Base-by-base conservation (phyloP, 768 basidiomycete genomes). In the Boletus rubescentipes region DNA sequence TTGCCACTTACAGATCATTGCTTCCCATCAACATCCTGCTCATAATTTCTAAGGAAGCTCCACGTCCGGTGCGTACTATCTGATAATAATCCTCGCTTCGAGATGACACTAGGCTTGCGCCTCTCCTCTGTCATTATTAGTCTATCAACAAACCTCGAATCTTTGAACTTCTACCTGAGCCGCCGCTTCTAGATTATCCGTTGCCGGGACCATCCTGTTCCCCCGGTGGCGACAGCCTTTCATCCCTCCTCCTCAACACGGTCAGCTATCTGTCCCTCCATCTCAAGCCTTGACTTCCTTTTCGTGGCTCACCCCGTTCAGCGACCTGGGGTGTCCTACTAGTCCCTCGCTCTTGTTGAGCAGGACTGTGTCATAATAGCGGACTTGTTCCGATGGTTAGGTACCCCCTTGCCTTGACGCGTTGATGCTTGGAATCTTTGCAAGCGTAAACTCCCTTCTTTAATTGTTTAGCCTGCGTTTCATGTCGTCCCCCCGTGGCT, bases 271-370 rank as follows among this genome's bases (percentile, higher is more conserved):
- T 47, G 29, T 55, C 62, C 48, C 70, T 84, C 29, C 69, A 74
- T 8, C 61, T 18, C 80, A 81, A 5, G 58, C 57, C 43, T 76
- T 88, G 21, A 60, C 74, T 12, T 76, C 76, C 47, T 86, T 86
- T 75, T 81, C n/a, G 83, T 51, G 85, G 85, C 53, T 75, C 78
- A 32, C 77, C 84, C 51, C 75, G 75, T 63, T 74, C 80, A n/a
- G 46, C 34, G 26, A n/a, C n/a, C 86, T 85, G 5, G 83, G 83
- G 18, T 73, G 86, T 20, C 83, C 4, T 79, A 87, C 26, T 78
- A 77, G 40, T 68, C 69, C 51, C 79, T 87, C 45, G 72, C 77
- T 15, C 81, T 87, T 44, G n/a, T n/a, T n/a, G n/a, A n/a, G n/a
- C n/a, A n/a, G n/a, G n/a, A n/a, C n/a, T n/a, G 26, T 29, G 77